Evolutionary conservation across 1,139 yeast species (phyloP), one percentile per base, ranked within the genome.

Genomic region (Oligophagozyma castellii): DNA sequence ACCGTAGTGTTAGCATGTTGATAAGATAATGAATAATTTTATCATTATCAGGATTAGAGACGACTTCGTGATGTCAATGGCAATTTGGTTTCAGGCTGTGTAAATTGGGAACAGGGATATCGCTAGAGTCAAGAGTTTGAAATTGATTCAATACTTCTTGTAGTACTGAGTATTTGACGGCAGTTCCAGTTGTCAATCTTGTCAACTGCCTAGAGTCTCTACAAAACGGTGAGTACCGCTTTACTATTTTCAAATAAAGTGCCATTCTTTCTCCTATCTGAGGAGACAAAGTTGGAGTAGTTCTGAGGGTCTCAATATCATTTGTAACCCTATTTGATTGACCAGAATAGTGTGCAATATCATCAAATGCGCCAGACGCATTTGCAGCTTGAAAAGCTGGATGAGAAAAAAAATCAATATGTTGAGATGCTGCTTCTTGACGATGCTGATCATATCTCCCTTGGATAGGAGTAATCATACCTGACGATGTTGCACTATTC

Each of bases 181-280:
- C 54, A 23, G 64, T 65, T 28, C 61, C 61, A 22, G 58, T 48
- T 14, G 63, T 53, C 31, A 59, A 49, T 35, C 58, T 55, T 30
- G 61, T 56, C 33, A 57, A 53, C 38, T 65, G 68, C 22, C 57
- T 55, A 13, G 57, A 43, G 29, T 65, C 65, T 41, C 66, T 64
- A 38, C 69, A 64, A 39, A 52, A 65, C 22, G 56, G 53, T 12
- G 66, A 59, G 39, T 63, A 77, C 14, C 63, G 49, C 38, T 68
- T 65, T 42, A 75, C 66, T 29, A 77, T 58, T 32, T 70, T 64
- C 51, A 70, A 65, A 53, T 75, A 78, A 12, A 76, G 54, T 22
- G 61, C 60, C 35, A 63, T 63, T 53, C 81, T 64, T 26, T 62
- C 63, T 1, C 51, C 48, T n/a, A 51, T 36, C 12, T 40, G 33